phyloP scores from a whole-genome alignment of 1,139 yeast genomes.

The Sugiyamaella grinbergsii region DNA sequence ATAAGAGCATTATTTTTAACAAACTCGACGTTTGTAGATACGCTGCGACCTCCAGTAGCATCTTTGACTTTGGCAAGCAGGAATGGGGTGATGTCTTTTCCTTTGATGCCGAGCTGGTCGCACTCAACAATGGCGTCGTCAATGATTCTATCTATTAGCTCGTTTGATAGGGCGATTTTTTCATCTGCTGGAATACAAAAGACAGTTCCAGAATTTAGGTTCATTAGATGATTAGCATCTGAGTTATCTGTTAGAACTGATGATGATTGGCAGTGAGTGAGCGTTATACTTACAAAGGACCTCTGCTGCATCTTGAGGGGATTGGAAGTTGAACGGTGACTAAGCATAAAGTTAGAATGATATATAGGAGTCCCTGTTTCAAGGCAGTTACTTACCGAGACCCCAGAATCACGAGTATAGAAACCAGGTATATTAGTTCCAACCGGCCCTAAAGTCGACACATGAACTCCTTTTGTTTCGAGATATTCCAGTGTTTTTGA shows the following conservation, averaged over 20 bases:
- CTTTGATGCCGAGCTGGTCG: constrained; percentile 53
- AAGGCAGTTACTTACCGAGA: constrained; percentile 36
- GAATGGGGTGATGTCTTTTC: constrained; percentile 81
- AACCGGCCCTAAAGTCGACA: constrained; percentile 49
- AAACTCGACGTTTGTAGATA: constrained; percentile 69
- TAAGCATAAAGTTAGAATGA: constrained; percentile 20
- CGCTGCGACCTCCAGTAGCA: constrained; percentile 68
- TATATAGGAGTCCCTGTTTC: not conserved
- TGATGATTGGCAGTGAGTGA: too few species aligned
- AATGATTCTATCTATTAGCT: constrained; percentile 57
- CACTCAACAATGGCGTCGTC: constrained; percentile 63
- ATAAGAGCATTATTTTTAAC: constrained; percentile 74
- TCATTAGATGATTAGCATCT: constrained; percentile 53
- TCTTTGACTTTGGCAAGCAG: constrained; percentile 64
- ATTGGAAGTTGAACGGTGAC: constrained; percentile 66
- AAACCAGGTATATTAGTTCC: constrained; percentile 80
- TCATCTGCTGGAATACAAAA: constrained; percentile 84
- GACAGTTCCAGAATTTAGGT: constrained; percentile 65
- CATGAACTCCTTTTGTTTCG: constrained; percentile 80
- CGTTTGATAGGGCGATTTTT: constrained; percentile 59
- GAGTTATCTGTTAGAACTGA: constrained; percentile 22
- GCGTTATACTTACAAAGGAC: constrained; percentile 49
- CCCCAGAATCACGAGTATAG: constrained; percentile 75
- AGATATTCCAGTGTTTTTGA: constrained; percentile 79
- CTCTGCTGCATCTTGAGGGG: constrained; percentile 61